Evolutionary conservation across 768 basidiomycete genomes (phyloP).

Genomic region (Pleurotus ostreatus): DNA sequence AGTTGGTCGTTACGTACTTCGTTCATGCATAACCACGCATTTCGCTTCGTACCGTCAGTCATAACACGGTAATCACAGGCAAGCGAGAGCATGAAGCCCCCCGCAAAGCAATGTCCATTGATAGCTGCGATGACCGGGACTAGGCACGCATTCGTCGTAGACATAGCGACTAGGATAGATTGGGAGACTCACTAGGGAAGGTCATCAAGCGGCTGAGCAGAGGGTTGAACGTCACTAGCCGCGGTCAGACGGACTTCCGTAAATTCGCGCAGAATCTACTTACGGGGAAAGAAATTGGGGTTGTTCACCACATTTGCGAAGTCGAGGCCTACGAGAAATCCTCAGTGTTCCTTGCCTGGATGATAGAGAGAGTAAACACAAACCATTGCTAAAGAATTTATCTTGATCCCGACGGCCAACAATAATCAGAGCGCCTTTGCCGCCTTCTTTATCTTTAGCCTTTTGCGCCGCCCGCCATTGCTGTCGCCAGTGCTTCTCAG

Average conservation of each 20-base stretch:
- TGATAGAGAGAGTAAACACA: slow-evolving; percentile 9
- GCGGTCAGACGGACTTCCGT: slow-evolving; percentile 8
- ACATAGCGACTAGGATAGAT: too few relatives aligned
- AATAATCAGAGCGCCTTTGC: slow-evolving; percentile 70
- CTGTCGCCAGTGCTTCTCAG: slow-evolving; percentile 69
- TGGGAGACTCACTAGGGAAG: slow-evolving; percentile 60
- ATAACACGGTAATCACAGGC: slow-evolving; percentile 88
- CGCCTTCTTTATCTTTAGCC: slow-evolving; percentile 44
- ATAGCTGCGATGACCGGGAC: slow-evolving; percentile 79
- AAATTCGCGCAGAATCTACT: slow-evolving; percentile 14
- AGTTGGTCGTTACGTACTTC: slow-evolving; percentile 47
- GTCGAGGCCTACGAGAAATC: slow-evolving; percentile 50
- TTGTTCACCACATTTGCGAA: slow-evolving; percentile 48
- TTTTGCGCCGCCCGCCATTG: slow-evolving; percentile 41
- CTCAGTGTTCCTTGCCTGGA: background rate
- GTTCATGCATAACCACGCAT: slow-evolving; percentile 91
- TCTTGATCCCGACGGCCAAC: slow-evolving; percentile 72
- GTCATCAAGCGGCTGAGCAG: slow-evolving; percentile 63
- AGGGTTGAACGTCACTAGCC: slow-evolving; percentile 69
- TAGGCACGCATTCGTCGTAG: slow-evolving; percentile 21
- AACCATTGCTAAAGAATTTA: slow-evolving; percentile 88
- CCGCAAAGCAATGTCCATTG: slow-evolving; percentile 87
- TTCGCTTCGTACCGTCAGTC: slow-evolving; percentile 72
- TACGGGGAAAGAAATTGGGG: slow-evolving; percentile 65
- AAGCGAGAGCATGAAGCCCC: slow-evolving; percentile 73